These are phyloP conservation scores for Leccinum imitatum DNA, from an alignment of 768 basidiomycete species.

Conservation along the genomic window DNA sequence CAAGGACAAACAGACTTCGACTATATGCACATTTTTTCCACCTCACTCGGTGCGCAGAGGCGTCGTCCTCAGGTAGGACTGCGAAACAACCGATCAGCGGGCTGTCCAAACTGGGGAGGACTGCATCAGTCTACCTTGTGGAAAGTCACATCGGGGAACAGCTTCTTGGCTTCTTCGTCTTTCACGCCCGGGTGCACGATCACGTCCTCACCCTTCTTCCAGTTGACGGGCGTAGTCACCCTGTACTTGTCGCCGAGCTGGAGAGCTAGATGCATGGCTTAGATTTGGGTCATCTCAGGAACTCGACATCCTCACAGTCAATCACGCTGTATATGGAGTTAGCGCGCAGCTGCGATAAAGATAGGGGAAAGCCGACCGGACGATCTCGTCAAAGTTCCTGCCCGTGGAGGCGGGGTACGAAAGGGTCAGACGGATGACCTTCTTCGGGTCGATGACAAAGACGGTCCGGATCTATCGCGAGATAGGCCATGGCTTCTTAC, in stretches of 20 bases:
- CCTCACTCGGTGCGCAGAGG: constrained; percentile 38
- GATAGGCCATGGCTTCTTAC: neutral
- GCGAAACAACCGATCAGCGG: constrained; percentile 3
- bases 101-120: neutral
- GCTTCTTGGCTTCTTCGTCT: constrained; percentile 85
- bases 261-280: constrained; percentile 50
- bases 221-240: constrained; percentile 91
- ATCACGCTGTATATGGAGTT: constrained; percentile 52
- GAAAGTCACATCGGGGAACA: constrained; percentile 82
- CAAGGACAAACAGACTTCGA: neutral
- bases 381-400: constrained; percentile 81
- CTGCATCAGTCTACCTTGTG: constrained; percentile 59
- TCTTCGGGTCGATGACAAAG: constrained; percentile 96
- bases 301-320: constrained; percentile 53
- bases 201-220: constrained; percentile 91
- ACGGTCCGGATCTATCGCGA: constrained; percentile 81
- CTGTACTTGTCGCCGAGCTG: constrained; percentile 87
- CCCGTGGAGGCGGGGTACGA: constrained; percentile 96
- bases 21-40: neutral
- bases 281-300: constrained; percentile 20
- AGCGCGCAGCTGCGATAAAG: neutral
- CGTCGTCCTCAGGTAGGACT: constrained; percentile 82
- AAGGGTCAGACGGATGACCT: constrained; percentile 86
- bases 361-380: constrained; percentile 42
- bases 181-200: constrained; percentile 85